A percentile compares a stretch with the other conserved stretches of the same genome.
phyloP scores from a whole-genome alignment of 225 moss, liverwort and hornwort species.

The Takakia lepidozioides region DNA sequence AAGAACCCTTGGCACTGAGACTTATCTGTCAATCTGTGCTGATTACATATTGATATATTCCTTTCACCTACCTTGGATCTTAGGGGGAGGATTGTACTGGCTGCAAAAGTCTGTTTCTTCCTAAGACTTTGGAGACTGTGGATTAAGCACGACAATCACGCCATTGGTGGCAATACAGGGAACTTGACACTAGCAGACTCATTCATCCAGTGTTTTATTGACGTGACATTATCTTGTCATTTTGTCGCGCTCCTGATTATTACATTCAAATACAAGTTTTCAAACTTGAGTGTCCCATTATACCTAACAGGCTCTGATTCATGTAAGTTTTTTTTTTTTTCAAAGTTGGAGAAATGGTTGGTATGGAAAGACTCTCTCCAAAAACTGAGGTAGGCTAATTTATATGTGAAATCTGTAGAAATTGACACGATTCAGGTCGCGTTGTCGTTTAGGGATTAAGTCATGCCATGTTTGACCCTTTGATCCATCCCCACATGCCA shows the following conservation, averaged over 20 bases:
- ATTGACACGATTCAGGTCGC: no score
- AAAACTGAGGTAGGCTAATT: no score
- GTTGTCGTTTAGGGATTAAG: no score
- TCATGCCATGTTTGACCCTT: no score
- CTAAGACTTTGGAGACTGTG: background rate
- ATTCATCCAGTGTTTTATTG: slow-evolving; percentile 8
- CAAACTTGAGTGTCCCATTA: background rate
- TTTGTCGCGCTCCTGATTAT: slow-evolving; percentile 5
- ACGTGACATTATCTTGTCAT: slow-evolving; percentile 5
- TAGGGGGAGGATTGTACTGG: background rate
- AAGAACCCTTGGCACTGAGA: background rate
- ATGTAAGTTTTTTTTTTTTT: slow-evolving; percentile 6
- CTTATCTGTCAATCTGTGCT: slow-evolving; percentile 1
- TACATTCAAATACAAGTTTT: background rate
- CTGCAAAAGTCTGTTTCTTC: background rate
- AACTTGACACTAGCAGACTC: background rate
- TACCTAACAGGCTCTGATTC: background rate
- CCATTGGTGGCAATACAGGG: background rate
- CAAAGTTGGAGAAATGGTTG: slow-evolving; percentile 2
- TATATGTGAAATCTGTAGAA: no score
- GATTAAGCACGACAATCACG: slow-evolving; percentile 3
- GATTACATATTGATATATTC: slow-evolving; percentile 5
- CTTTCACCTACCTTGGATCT: background rate
- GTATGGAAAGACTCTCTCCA: background rate
- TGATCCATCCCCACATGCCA: no score